Evolutionary conservation across 257 asterid genomes (phyloP), one percentile per base, ranked within the genome.

Genomic region (Paulownia fortunei): DNA sequence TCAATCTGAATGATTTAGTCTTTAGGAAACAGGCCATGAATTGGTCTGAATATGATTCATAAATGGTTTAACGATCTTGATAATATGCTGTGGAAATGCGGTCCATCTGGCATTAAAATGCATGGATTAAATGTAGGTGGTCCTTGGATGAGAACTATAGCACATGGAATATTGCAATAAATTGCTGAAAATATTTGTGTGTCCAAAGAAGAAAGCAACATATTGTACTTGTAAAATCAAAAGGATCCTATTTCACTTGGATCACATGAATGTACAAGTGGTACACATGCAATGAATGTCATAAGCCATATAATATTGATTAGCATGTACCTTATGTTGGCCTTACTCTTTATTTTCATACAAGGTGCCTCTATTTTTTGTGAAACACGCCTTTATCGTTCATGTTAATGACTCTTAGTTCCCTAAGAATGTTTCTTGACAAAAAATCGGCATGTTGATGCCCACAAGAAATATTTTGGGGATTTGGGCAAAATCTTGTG

Each of bases 271-370:
- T 37, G 69, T 30, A 49, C 55, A 27, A 19, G 27, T 49, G 62
- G 55, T 69, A 69, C 79, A 79, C 81, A 63, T 83, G 81, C 76
- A 23, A 65, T 65, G 44, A 32, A 18, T 7, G 39, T 11, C 63
- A 32, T 16, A 34, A 59, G 68, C 60, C 77, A 58, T 34, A 60
- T 36, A 13, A 30, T 39, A 16, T 72, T 39, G 41, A 30, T 13
- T 19, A 15, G 1, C 56, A 49, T 44, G 52, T 2, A 8, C 0
- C 52, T 44, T 44, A 41, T 73, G 59, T 41, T 68, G 49, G 61
- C 16, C 15, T 47, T 61, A 3, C 9, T n/a, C 46, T 26, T 77
- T 58, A 42, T 27, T n/a, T 7, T 21, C 18, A 34, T 36, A 10
- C 36, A 24, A 56, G 32, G 41, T 30, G 36, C 36, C n/a, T n/a